phyloP scores from a whole-genome alignment of 139 green algal species.

The Raphidocelis subcapitata region DNA sequence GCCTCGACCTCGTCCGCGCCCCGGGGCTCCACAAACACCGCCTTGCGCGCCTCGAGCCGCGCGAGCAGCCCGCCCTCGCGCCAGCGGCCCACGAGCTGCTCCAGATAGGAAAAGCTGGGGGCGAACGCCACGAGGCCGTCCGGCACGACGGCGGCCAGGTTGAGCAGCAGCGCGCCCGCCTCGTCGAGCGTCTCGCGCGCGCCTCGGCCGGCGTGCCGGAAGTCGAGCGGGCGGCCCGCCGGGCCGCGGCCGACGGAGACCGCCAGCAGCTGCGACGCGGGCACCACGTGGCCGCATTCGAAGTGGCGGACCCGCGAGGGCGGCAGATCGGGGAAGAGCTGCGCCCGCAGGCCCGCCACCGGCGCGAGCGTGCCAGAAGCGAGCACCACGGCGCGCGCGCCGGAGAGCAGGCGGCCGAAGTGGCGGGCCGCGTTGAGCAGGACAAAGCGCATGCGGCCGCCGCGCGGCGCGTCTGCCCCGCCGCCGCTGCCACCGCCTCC shows the following conservation, averaged over 20 bases:
- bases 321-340: slow-evolving; percentile 63
- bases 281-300: slow-evolving; percentile 89
- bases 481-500: not conserved
- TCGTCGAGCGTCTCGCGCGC: slow-evolving; percentile 58
- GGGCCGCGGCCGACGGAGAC: slow-evolving; percentile 67
- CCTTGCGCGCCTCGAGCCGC: slow-evolving; percentile 54
- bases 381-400: slow-evolving; percentile 78
- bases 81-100: slow-evolving; percentile 57
- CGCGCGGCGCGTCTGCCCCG: not conserved
- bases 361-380: slow-evolving; percentile 92
- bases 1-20: slow-evolving; percentile 34
- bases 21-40: slow-evolving; percentile 52
- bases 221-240: slow-evolving; percentile 63
- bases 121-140: slow-evolving; percentile 91
- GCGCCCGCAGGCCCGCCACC: slow-evolving; percentile 43
- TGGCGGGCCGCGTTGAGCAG: slow-evolving; percentile 88
- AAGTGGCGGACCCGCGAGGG: slow-evolving; percentile 55
- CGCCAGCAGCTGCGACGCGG: slow-evolving; percentile 54
- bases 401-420: slow-evolving; percentile 58
- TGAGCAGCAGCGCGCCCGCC: slow-evolving; percentile 68
- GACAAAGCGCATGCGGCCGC: slow-evolving; percentile 64
- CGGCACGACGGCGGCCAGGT: slow-evolving; percentile 67
- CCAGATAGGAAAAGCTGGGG: slow-evolving; percentile 83
- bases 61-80: slow-evolving; percentile 42
- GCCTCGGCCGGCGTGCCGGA: slow-evolving; percentile 50